These are phyloP conservation scores for Mucor mucedo DNA, from an alignment of 371 early-diverging fungal species.

Conservation along the genomic window DNA sequence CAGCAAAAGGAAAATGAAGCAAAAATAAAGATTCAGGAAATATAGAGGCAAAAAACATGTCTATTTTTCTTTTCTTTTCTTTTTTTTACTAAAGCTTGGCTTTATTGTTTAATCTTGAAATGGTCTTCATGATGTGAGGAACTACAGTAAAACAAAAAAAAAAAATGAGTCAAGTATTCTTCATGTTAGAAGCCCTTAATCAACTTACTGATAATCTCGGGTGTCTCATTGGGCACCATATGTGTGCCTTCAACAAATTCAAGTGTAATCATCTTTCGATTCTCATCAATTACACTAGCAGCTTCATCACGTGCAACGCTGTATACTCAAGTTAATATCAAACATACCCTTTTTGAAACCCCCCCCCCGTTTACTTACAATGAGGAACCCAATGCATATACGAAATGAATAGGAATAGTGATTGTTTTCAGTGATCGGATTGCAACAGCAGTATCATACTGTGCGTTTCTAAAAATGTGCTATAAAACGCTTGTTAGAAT, in stretches of 20 bases:
- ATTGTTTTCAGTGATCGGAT: constrained; percentile 3
- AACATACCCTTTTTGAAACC: neutral
- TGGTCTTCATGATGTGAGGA: constrained; percentile 22
- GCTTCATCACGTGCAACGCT: constrained; percentile 18
- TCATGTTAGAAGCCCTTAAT: too few species aligned
- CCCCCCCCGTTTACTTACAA: constrained; percentile 34
- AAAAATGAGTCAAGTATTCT: neutral
- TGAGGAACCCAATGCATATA: constrained; percentile 22
- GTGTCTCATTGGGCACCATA: constrained; percentile 40
- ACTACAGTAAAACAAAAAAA: constrained; percentile 4
- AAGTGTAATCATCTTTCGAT: constrained; percentile 16
- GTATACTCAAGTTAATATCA: neutral
- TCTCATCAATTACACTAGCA: constrained; percentile 1
- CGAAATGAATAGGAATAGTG: constrained; percentile 24
- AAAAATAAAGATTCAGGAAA: constrained; percentile 21
- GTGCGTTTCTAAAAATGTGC: constrained; percentile 28
- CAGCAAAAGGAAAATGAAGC: constrained; percentile 6
- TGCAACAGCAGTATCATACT: constrained; percentile 20
- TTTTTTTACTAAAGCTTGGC: constrained; percentile 13
- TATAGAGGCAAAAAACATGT: too few species aligned
- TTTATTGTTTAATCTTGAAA: constrained; percentile 12
- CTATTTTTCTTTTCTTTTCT: too few species aligned
- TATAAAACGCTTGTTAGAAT: neutral
- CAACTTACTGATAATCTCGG: constrained; percentile 33
- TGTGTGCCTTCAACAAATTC: constrained; percentile 39